Evolutionary conservation across 202 grass and related monocot species (phyloP).

Genomic region (Setaria viridis): DNA sequence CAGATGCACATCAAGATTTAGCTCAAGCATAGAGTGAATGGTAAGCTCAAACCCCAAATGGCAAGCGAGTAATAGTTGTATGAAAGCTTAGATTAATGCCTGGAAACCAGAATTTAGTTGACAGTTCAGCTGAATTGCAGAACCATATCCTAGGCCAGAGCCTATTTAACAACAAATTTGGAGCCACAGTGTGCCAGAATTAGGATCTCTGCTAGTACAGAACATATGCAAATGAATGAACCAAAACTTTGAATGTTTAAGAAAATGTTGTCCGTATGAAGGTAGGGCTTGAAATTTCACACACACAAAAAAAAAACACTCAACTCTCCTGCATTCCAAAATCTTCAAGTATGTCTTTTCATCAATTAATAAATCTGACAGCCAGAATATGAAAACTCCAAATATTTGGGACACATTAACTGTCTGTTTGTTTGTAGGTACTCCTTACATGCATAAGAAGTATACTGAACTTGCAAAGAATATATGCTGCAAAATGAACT

Average conservation of each 20-base stretch:
- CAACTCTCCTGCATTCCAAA: background rate
- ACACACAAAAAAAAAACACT: background rate
- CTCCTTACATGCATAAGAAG: constrained; percentile 23
- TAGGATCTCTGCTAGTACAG: background rate
- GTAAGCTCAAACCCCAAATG: background rate
- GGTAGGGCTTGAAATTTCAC: background rate
- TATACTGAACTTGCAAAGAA: constrained; percentile 10
- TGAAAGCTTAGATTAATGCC: background rate
- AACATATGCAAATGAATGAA: constrained; percentile 31
- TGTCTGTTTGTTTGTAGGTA: background rate
- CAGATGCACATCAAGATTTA: constrained; percentile 30
- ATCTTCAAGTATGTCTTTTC: background rate
- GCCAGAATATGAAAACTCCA: constrained; percentile 7
- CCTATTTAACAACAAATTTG: constrained; percentile 11
- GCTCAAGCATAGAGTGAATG: background rate
- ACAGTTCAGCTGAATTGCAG: background rate
- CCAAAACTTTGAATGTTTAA: background rate
- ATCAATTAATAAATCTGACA: constrained; percentile 9
- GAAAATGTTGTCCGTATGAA: background rate
- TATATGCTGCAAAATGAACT: background rate
- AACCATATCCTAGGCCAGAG: background rate
- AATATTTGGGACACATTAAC: background rate
- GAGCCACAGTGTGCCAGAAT: background rate
- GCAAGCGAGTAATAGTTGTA: background rate
- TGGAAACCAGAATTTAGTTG: constrained; percentile 3